These are phyloP conservation scores for Picochlorum sp. DNA, from an alignment of 139 green algal species.

Conservation along the genomic window DNA sequence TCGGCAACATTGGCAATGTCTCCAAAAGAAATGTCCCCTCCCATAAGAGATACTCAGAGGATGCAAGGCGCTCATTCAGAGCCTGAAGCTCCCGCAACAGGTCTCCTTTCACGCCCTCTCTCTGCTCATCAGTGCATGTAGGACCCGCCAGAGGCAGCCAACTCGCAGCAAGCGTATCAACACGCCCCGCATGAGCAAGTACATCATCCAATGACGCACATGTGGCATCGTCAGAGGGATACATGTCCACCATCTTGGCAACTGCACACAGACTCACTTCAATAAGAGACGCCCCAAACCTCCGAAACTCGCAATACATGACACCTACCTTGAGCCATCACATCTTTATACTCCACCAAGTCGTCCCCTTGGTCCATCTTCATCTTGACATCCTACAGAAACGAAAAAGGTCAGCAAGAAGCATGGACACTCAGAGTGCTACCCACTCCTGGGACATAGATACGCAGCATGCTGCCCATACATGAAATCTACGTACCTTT, in stretches of 20 bases:
- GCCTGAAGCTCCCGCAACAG: neutral
- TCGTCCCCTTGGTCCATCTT: neutral
- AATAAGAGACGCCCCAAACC: neutral
- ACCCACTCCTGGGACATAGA: too few species aligned
- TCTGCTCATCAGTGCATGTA: neutral
- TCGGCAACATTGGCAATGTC: constrained; percentile 39
- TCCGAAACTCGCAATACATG: neutral
- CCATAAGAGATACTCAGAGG: neutral
- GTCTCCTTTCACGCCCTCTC: neutral
- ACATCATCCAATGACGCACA: constrained; percentile 38
- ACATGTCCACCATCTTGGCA: constrained; percentile 5
- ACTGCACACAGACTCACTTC: constrained; percentile 11
- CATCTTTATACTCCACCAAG: neutral
- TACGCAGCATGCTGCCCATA: too few species aligned
- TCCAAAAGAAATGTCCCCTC: constrained; percentile 17
- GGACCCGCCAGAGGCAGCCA: constrained; percentile 32
- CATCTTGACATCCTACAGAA: constrained; percentile 1
- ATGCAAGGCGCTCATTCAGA: neutral
- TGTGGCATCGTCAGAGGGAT: constrained; percentile 16
- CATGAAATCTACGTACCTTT: neutral
- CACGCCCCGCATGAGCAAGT: constrained; percentile 27
- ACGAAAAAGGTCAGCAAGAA: neutral
- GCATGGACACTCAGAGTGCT: neutral
- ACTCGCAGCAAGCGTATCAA: constrained; percentile 31
- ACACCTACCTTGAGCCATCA: neutral